Evolutionary conservation across 2,329 filamentous ascomycete genomes (phyloP), one percentile per base, ranked within the genome.

Genomic region (Dothideomycetes sp.): DNA sequence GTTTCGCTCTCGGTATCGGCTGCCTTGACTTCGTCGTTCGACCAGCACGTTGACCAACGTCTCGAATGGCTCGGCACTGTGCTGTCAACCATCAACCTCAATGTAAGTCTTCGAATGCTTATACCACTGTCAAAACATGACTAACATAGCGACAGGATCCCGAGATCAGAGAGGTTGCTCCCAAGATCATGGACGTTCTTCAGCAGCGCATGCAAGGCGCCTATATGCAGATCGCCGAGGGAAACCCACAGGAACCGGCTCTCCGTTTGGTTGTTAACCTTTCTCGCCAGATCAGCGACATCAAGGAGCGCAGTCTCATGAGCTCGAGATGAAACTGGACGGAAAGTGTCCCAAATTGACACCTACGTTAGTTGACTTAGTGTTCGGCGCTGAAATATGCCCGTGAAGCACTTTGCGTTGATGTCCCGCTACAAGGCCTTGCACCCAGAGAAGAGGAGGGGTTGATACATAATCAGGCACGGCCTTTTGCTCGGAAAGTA

Each of bases 1-100:
- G 68, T 80, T 24, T 64, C 69, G 17, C 66, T 81, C 29, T 78
- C 75, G 2, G 74, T 78, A 18, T 73, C 72, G 38, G 74, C 75
- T 16, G 75, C 76, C n/a, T 71, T 80, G 18, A 77, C 74, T 2
- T 67, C 70, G 3, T 67, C 67, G 31, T 60, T 80, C 43, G 63
- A 70, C 20, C 70, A 68, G 8, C 70, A 75, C 46, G 55, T 73
- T 18, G 52, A 60, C 23, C 64, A 73, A 54, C 73, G 77, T 43
- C 64, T 81, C 11, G 58, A 67, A 16, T 81, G 76, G 76, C 64
- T 80, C 18, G 66, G 71, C 35, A 63, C 66, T 36, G 71, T 76
- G 9, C 62, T 80, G 41, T 59, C 62, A 46, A 67, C 64, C 35
- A 68, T 80, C 38, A 65, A 79, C 51, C 61, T 70, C 11, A 60